Conservation (phyloP, 1,139 yeast genomes). For the Meyerozyma elateridarum region DNA sequence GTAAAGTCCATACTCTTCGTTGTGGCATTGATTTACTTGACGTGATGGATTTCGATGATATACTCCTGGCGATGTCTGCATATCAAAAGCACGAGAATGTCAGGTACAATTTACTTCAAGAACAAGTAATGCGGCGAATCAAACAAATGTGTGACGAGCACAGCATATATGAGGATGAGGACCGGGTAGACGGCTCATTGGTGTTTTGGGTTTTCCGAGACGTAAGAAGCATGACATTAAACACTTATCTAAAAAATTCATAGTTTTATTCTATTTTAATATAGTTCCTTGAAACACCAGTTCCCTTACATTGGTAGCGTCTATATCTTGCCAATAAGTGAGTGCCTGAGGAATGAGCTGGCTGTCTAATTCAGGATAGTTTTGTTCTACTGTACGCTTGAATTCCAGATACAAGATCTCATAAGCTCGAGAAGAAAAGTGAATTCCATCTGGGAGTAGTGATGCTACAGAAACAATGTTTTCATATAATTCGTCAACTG, state of each 20-base stretch:
- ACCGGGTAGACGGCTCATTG: conserved; percentile 1
- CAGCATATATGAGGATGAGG: not conserved
- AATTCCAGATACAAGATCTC: conserved; percentile 44
- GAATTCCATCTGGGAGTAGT: conserved; percentile 57
- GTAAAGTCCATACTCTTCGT: not conserved
- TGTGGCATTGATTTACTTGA: conserved; percentile 1
- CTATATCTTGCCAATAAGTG: conserved; percentile 33
- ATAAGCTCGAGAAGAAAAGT: conserved; percentile 61
- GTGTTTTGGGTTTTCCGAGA: conserved; percentile 4
- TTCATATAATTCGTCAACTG: conserved; percentile 13
- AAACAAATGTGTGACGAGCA: not conserved
- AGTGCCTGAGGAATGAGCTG: conserved; percentile 28
- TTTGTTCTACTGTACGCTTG: conserved; percentile 27
- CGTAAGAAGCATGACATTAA: conserved; percentile 2
- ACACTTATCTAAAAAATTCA: not conserved
- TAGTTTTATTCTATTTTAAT: not conserved
- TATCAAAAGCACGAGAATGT: not conserved
- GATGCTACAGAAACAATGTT: conserved; percentile 14
- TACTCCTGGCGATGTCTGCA: not conserved
- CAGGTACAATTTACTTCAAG: not conserved
- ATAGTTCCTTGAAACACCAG: conserved; percentile 3
- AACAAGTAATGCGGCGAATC: not conserved
- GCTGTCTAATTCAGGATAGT: conserved; percentile 47
- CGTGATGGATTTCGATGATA: conserved; percentile 1
- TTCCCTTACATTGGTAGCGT: conserved; percentile 11